Conservation (phyloP, 768 basidiomycete species). For the Naganishia randhawae region DNA sequence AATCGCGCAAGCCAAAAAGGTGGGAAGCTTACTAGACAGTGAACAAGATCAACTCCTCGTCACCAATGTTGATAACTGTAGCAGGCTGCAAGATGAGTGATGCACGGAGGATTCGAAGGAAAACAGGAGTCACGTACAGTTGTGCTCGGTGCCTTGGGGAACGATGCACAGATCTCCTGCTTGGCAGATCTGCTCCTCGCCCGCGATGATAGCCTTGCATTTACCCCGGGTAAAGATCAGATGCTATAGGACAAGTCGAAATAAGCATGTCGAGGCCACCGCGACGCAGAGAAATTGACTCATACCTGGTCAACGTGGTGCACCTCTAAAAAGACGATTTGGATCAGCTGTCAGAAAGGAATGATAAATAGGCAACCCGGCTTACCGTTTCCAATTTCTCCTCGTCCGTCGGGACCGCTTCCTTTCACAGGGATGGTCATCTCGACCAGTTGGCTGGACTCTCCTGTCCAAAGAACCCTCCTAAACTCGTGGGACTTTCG, state of each 20-base stretch:
- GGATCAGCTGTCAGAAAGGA: not conserved
- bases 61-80: slow-evolving; percentile 45
- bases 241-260: slow-evolving; percentile 33
- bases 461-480: slow-evolving; percentile 51
- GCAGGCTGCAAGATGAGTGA: not conserved
- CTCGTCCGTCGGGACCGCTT: slow-evolving; percentile 32
- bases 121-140: slow-evolving; percentile 27
- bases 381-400: slow-evolving; percentile 53
- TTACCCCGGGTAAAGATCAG: slow-evolving; percentile 51
- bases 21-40: slow-evolving; percentile 44
- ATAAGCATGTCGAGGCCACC: not conserved
- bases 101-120: too few relatives aligned
- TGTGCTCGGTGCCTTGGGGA: slow-evolving; percentile 52
- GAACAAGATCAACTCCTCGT: slow-evolving; percentile 50
- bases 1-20: not conserved
- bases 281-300: too few relatives aligned
- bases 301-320: slow-evolving; percentile 46
- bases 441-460: slow-evolving; percentile 49
- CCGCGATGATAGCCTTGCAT: slow-evolving; percentile 51
- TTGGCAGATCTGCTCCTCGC: slow-evolving; percentile 51
- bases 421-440: slow-evolving; percentile 51
- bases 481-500: slow-evolving; percentile 48
- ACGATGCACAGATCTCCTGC: slow-evolving; percentile 53
- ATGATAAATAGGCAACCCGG: not conserved
- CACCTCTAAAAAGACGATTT: slow-evolving; percentile 32